Evolutionary conservation across 208 protist species (phyloP), one percentile per base, ranked within the genome.

Genomic region (Novymonas esmeraldas): DNA sequence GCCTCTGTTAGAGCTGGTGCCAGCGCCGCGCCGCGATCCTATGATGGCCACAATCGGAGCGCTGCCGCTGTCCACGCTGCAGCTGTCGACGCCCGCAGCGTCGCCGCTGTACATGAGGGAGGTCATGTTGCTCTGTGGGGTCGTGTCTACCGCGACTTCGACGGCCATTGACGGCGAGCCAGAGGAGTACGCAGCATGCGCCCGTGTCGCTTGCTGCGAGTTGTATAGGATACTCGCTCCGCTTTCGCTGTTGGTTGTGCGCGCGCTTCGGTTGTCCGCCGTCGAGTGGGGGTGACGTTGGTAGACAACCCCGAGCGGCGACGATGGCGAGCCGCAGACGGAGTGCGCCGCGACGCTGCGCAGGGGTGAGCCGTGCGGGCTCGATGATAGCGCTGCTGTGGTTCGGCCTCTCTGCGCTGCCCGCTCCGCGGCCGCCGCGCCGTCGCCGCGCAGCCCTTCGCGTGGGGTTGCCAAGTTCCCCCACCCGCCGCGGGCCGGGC

Each of bases 141-240:
- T 59, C 11, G 22, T 22, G 22, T 64, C 49, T 11, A 56, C 16
- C 13, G 28, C 39, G 18, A 34, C 42, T 10, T 20, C 41, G 22
- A 20, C 45, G 3, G 28, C 33, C 20, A 44, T 29, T 6, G 24
- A 55, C 14, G 54, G 51, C 28, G 36, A 63, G 13, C 49, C 60
- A 5, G 68, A 41, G 28, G 52, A 38, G n/a, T 26, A 38, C 2
- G 41, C 68, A 26, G 31, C 6, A 10, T 62, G 38, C 28, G 39
- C 31, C 42, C 28, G 61, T 29, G 60, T 74, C 33, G 39, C 18
- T 34, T 68, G 63, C 39, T 60, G 63, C 13, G 63, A 50, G 22
- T 60, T 42, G 52, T 69, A 60, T 16, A 64, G 24, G 18, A 51
- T 52, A 6, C 59, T 39, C n/a, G 18, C 42, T 1, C 22, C 44